These are phyloP conservation scores for Glarea lozoyensis DNA, from an alignment of 495 filamentous ascomycete species.

Conservation along the genomic window DNA sequence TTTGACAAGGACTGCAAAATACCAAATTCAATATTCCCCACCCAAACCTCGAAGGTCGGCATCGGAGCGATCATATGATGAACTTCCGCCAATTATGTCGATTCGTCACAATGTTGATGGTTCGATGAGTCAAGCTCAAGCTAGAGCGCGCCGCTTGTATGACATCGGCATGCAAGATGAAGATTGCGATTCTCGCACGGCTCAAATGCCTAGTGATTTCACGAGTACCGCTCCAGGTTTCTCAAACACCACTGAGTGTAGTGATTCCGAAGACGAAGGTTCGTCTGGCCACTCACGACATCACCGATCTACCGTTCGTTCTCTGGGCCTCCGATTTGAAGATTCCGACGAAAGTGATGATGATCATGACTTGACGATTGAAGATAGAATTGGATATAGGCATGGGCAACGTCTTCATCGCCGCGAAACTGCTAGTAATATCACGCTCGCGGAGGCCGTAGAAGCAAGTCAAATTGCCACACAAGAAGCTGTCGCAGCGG, in stretches of 20 bases:
- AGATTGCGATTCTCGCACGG: slow-evolving; percentile 36
- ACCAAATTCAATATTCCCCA: slow-evolving; percentile 60
- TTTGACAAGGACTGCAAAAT: slow-evolving; percentile 60
- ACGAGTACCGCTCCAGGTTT: slow-evolving; percentile 30
- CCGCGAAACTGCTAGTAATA: slow-evolving; percentile 26
- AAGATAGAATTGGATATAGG: slow-evolving; percentile 2
- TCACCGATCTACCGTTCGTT: slow-evolving; percentile 20
- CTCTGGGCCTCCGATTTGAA: slow-evolving; percentile 28
- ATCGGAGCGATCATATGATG: slow-evolving; percentile 13
- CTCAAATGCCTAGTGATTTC: slow-evolving; percentile 46
- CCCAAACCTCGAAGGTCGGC: slow-evolving; percentile 11
- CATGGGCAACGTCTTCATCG: slow-evolving; percentile 8
- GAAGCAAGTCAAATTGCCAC: slow-evolving; percentile 45
- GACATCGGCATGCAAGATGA: slow-evolving; percentile 41
- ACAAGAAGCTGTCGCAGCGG: slow-evolving; percentile 45
- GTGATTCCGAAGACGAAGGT: slow-evolving; percentile 41
- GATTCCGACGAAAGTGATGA: slow-evolving; percentile 42
- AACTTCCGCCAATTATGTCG: slow-evolving; percentile 30
- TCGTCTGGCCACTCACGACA: slow-evolving; percentile 19
- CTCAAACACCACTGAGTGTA: slow-evolving; percentile 41
- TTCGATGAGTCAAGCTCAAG: slow-evolving; percentile 29
- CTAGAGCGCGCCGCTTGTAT: slow-evolving; percentile 30
- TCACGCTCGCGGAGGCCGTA: slow-evolving; percentile 35
- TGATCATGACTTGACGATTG: slow-evolving; percentile 6
- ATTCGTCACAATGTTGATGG: slow-evolving; percentile 36